Evolutionary conservation across 2,329 filamentous ascomycete genomes (phyloP).

Genomic region (Botrytis fragariae): DNA sequence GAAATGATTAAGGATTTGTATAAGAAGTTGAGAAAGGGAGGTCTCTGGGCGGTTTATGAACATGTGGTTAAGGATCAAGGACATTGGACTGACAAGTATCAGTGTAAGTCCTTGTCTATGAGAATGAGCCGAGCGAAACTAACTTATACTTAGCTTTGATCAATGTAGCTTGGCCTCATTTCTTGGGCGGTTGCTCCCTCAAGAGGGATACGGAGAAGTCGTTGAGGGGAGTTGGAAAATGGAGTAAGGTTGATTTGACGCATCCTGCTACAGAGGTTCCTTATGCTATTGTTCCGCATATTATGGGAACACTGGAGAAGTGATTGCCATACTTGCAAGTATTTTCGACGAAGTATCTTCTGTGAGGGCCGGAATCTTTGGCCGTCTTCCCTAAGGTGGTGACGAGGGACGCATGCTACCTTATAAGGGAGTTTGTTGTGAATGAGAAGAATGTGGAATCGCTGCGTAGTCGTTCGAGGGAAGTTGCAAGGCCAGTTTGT

Average conservation of each 20-base stretch:
- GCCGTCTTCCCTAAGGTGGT: no score
- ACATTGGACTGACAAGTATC: constrained; percentile 29
- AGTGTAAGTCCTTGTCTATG: constrained; percentile 27
- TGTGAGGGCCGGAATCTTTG: neutral
- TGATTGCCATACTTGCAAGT: constrained; percentile 13
- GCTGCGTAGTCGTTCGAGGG: no score
- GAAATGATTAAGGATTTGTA: constrained; percentile 33
- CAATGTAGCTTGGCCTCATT: constrained; percentile 34
- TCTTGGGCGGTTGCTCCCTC: constrained; percentile 34
- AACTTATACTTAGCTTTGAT: constrained; percentile 26
- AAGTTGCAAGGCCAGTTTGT: neutral
- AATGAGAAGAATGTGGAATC: neutral
- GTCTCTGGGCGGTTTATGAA: constrained; percentile 35
- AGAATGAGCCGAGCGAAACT: neutral
- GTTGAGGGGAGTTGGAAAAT: constrained; percentile 30
- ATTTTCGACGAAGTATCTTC: no score
- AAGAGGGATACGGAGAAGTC: constrained; percentile 33
- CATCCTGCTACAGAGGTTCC: constrained; percentile 28
- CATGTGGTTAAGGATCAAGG: constrained; percentile 32
- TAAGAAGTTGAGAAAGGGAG: constrained; percentile 32
- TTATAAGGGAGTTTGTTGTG: neutral
- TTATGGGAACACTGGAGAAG: constrained; percentile 33
- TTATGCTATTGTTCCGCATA: constrained; percentile 34
- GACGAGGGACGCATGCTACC: neutral
- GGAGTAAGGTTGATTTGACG: constrained; percentile 33